A percentile compares a stretch with the other conserved stretches of the same genome.
These are phyloP conservation scores for Circinella minor DNA, from an alignment of 371 early-diverging fungal genomes.

Conservation along the genomic window DNA sequence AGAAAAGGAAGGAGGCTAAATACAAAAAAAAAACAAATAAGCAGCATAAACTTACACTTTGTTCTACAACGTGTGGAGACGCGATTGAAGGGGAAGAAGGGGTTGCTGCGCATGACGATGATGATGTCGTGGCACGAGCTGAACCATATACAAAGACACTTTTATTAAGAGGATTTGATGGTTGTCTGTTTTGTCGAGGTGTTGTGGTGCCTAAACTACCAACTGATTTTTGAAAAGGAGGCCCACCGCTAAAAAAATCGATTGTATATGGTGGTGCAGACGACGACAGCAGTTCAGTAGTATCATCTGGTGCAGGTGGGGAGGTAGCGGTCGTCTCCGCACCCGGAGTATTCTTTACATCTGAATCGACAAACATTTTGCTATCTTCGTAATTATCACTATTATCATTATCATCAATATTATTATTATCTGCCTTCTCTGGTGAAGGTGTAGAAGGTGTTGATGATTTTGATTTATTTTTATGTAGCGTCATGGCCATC, in stretches of 20 bases:
- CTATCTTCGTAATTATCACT: background rate
- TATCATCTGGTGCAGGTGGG: slow-evolving; percentile 43
- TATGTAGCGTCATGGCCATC: slow-evolving; percentile 63
- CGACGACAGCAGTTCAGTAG: slow-evolving; percentile 34
- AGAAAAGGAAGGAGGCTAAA: no score
- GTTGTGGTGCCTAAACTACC: slow-evolving; percentile 18
- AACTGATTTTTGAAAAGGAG: slow-evolving; percentile 19
- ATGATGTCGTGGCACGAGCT: slow-evolving; percentile 29
- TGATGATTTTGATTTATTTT: slow-evolving; percentile 27
- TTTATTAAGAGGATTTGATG: slow-evolving; percentile 22
- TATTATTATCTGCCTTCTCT: slow-evolving; percentile 11
- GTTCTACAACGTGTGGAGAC: slow-evolving; percentile 11
- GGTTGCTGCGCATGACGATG: slow-evolving; percentile 16
- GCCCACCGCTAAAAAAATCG: slow-evolving; percentile 30
- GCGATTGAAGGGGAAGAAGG: slow-evolving; percentile 14
- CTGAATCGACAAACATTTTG: slow-evolving; percentile 24
- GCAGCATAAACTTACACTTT: slow-evolving; percentile 12
- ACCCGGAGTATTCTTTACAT: background rate
- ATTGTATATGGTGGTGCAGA: slow-evolving; percentile 42
- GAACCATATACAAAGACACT: slow-evolving; percentile 33
- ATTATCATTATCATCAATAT: background rate
- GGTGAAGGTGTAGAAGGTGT: slow-evolving; percentile 14
- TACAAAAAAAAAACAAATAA: background rate
- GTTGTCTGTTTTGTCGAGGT: slow-evolving; percentile 18
- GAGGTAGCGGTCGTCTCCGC: slow-evolving; percentile 7